These are phyloP conservation scores for Teunomyces pallodes DNA, from an alignment of 805 yeast species.

Conservation along the genomic window DNA sequence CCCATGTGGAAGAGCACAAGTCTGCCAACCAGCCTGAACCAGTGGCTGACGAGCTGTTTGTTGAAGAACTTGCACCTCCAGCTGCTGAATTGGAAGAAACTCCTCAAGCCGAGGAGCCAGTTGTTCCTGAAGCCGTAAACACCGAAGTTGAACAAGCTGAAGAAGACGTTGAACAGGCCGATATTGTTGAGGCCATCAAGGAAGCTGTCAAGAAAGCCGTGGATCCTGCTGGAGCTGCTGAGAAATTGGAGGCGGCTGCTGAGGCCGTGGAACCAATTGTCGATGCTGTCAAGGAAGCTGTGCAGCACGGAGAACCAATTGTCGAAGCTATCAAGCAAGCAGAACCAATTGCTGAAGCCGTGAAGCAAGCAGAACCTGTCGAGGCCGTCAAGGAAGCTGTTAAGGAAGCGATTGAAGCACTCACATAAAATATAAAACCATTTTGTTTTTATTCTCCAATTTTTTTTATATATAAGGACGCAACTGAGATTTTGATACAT, in stretches of 20 bases:
- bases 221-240: slow-evolving; percentile 10
- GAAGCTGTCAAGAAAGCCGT: slow-evolving; percentile 5
- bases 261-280: slow-evolving; percentile 4
- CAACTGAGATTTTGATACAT: no score
- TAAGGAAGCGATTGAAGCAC: not conserved
- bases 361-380: slow-evolving; percentile 7
- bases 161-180: slow-evolving; percentile 4
- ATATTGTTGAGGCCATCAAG: slow-evolving; percentile 2
- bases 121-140: slow-evolving; percentile 1
- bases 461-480: not conserved
- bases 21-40: not conserved
- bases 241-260: slow-evolving; percentile 4
- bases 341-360: slow-evolving; percentile 6
- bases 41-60: not conserved
- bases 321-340: slow-evolving; percentile 3
- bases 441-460: no score
- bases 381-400: slow-evolving; percentile 6
- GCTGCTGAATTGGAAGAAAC: slow-evolving; percentile 14
- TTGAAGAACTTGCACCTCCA: slow-evolving; percentile 10
- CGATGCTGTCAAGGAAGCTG: slow-evolving; percentile 11
- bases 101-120: slow-evolving; percentile 4
- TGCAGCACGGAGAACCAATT: slow-evolving; percentile 5
- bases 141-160: slow-evolving; percentile 3
- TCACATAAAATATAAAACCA: not conserved
- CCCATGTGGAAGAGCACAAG: slow-evolving; percentile 5